Percentiles rank a stretch among this genome's conserved stretches.
Conservation (phyloP, 345 rosid species). For the Draba incana region DNA sequence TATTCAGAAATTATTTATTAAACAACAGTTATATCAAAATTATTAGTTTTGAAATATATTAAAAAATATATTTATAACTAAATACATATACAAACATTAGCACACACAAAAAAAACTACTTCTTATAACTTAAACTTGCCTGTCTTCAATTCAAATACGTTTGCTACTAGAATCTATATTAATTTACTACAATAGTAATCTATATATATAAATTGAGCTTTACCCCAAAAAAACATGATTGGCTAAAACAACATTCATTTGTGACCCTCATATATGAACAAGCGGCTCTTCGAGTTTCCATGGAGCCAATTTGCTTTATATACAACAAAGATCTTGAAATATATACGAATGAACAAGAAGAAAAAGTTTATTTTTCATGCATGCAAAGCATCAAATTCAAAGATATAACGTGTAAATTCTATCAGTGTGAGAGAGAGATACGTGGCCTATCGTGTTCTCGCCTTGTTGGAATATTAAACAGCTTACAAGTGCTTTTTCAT, state of each 20-base stretch:
- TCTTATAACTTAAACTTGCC: not conserved
- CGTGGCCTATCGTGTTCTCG: constrained; percentile 31
- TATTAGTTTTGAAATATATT: no score
- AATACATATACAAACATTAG: no score
- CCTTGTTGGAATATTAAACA: constrained; percentile 39
- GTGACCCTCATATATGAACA: constrained; percentile 19
- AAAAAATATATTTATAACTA: no score
- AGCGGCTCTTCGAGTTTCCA: constrained; percentile 27
- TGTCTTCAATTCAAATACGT: not conserved
- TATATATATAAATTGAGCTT: not conserved
- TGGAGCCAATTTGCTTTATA: constrained; percentile 34
- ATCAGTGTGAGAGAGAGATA: constrained; percentile 25
- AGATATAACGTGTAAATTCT: constrained; percentile 31
- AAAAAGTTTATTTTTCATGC: constrained; percentile 21
- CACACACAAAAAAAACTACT: not conserved
- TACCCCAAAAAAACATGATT: constrained; percentile 1
- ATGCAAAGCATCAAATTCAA: constrained; percentile 39
- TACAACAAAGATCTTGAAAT: constrained; percentile 37
- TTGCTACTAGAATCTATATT: no score
- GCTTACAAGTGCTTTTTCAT: constrained; percentile 32
- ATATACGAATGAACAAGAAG: constrained; percentile 34
- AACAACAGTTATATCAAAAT: not conserved
- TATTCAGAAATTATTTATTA: not conserved
- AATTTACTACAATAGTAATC: no score
- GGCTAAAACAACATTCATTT: constrained; percentile 1